phyloP scores from a whole-genome alignment of 2,329 filamentous ascomycete genomes.

The Trichoderma afroharzianum region DNA sequence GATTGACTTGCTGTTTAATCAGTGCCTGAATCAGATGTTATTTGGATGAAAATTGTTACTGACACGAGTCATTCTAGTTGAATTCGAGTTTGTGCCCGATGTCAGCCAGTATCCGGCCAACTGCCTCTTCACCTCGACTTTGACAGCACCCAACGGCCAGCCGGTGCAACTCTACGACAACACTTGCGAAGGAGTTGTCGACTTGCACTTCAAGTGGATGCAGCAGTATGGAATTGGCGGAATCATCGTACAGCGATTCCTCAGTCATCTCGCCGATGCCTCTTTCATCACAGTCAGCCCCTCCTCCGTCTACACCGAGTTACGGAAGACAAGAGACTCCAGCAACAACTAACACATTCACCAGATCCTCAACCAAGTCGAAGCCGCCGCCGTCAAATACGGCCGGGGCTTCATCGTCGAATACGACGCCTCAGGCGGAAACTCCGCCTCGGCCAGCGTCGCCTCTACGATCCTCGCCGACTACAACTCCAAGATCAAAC shows the following conservation, averaged over 20 bases:
- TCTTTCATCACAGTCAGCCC: slow-evolving; percentile 8
- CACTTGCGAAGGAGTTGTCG: slow-evolving; percentile 9
- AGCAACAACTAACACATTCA: not conserved
- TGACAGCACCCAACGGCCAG: slow-evolving; percentile 7
- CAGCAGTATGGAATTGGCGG: slow-evolving; percentile 12
- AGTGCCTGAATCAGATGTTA: not conserved
- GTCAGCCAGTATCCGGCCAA: slow-evolving; percentile 12
- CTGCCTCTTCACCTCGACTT: not conserved
- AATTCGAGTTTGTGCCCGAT: slow-evolving; percentile 12
- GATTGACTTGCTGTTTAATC: not conserved
- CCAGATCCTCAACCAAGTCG: slow-evolving; percentile 14
- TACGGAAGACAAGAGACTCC: not conserved
- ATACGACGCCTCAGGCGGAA: slow-evolving; percentile 12
- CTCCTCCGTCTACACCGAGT: not conserved
- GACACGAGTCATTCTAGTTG: not conserved
- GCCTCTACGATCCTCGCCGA: not conserved
- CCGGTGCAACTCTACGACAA: slow-evolving; percentile 12
- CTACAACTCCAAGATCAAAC: slow-evolving; percentile 12
- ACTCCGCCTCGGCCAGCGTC: slow-evolving; percentile 2
- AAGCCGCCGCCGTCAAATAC: slow-evolving; percentile 12
- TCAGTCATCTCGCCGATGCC: not conserved
- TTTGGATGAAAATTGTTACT: not conserved
- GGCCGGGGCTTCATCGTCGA: slow-evolving; percentile 14
- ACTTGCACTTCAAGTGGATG: slow-evolving; percentile 14
- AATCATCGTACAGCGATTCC: slow-evolving; percentile 6